These are phyloP conservation scores for Hypoxylon sp. DNA, from an alignment of 2,329 filamentous ascomycete genomes.

Conservation along the genomic window DNA sequence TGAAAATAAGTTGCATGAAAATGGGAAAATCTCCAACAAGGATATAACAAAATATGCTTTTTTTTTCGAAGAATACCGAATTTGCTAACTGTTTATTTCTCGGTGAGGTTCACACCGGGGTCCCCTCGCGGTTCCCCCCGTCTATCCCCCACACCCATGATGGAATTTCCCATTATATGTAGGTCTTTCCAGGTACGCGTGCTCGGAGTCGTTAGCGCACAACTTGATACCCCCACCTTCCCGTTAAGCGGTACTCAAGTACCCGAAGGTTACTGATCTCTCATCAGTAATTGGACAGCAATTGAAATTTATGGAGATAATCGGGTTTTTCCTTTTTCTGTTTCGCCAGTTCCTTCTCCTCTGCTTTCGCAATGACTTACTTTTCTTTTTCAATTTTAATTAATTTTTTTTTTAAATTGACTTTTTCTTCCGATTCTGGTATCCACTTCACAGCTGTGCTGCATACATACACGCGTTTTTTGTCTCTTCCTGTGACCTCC, in stretches of 20 bases:
- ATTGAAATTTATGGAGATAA: constrained; percentile 27
- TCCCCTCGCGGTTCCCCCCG: constrained; percentile 13
- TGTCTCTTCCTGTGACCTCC: constrained; percentile 26
- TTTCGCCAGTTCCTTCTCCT: constrained; percentile 22
- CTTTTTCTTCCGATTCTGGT: constrained; percentile 22
- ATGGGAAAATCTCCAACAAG: constrained; percentile 9
- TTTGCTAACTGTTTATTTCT: constrained; percentile 18
- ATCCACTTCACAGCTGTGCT: constrained; percentile 35
- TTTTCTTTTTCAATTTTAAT: constrained; percentile 22
- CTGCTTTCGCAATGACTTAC: constrained; percentile 21
- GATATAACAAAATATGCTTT: constrained; percentile 15
- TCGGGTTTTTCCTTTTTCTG: constrained; percentile 24
- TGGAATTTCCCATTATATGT: constrained; percentile 4
- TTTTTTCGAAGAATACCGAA: constrained; percentile 24
- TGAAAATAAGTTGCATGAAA: constrained; percentile 12
- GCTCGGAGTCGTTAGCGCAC: constrained; percentile 38
- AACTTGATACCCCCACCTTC: constrained; percentile 21
- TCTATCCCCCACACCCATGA: constrained; percentile 23
- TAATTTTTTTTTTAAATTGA: constrained; percentile 25
- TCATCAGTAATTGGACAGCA: constrained; percentile 24
- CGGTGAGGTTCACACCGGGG: constrained; percentile 27
- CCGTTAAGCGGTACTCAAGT: constrained; percentile 12
- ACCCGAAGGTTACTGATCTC: constrained; percentile 6
- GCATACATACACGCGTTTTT: constrained; percentile 24
- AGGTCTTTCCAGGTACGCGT: constrained; percentile 35